Conservation (phyloP, 208 protist genomes). For the Leishmania lainsoni region DNA sequence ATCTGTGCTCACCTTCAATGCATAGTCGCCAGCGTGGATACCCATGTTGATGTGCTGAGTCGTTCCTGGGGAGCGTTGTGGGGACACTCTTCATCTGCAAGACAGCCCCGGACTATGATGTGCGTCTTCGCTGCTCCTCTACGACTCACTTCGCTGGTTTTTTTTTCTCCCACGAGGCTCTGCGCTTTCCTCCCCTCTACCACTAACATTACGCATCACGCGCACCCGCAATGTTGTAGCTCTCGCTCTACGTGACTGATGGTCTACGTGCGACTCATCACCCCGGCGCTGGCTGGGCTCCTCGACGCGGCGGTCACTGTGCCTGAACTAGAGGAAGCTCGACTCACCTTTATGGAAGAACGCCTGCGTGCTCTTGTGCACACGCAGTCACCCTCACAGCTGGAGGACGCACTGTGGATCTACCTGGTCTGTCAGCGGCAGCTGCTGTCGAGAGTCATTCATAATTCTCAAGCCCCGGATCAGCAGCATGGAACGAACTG, state of each 20-base stretch:
- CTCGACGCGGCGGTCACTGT: constrained; percentile 15
- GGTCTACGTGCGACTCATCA: constrained; percentile 29
- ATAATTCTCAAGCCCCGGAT: neutral
- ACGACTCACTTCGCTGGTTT: no score
- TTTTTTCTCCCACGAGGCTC: neutral
- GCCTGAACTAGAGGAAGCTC: neutral
- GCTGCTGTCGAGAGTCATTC: constrained; percentile 5
- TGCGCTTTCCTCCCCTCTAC: no score
- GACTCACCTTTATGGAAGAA: constrained; percentile 12
- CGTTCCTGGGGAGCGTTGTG: neutral
- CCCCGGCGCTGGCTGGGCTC: constrained; percentile 23
- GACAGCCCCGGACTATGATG: neutral
- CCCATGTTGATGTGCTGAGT: neutral
- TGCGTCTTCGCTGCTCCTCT: neutral
- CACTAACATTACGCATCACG: no score
- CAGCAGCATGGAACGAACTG: neutral
- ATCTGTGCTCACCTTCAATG: neutral
- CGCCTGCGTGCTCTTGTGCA: constrained; percentile 29
- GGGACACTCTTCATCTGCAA: neutral
- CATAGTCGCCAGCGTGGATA: neutral
- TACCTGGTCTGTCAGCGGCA: constrained; percentile 19
- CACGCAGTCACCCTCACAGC: constrained; percentile 24
- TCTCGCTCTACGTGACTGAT: neutral
- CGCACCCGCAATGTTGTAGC: neutral
- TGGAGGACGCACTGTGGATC: constrained; percentile 32